Conservation (phyloP, 2,329 filamentous ascomycete genomes). For the Cladorrhinum sp. region DNA sequence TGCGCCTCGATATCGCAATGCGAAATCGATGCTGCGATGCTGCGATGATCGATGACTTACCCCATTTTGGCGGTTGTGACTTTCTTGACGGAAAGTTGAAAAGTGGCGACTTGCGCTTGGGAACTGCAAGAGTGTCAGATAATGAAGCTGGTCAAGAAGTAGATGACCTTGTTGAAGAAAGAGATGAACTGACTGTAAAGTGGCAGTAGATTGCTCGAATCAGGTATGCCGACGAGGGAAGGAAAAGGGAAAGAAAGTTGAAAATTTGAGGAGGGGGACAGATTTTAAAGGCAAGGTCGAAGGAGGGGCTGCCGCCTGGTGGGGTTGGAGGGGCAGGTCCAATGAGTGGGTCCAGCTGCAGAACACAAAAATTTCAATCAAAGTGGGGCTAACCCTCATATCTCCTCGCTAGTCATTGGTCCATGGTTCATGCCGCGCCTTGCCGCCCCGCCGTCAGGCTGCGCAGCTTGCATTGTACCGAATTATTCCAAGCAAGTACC, state of each 20-base stretch:
- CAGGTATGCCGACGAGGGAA: constrained; percentile 31
- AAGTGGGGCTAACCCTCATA: constrained; percentile 28
- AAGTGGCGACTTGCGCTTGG: constrained; percentile 25
- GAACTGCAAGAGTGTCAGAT: constrained; percentile 17
- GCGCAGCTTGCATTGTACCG: constrained; percentile 11
- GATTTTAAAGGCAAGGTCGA: constrained; percentile 26
- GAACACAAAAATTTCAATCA: constrained; percentile 26
- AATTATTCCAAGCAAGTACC: not conserved
- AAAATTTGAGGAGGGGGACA: constrained; percentile 27
- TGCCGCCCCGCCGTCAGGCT: constrained; percentile 21
- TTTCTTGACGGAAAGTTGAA: constrained; percentile 10
- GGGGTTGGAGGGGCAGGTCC: constrained; percentile 14
- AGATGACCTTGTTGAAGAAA: constrained; percentile 5
- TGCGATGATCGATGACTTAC: constrained; percentile 20
- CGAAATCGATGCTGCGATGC: not conserved
- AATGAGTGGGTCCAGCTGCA: constrained; percentile 8
- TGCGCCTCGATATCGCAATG: not conserved
- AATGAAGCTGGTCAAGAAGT: constrained; percentile 3
- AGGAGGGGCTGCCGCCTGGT: constrained; percentile 26
- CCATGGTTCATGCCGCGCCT: constrained; percentile 20
- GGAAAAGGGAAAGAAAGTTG: constrained; percentile 24
- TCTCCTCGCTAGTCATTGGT: constrained; percentile 9
- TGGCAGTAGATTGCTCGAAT: constrained; percentile 31
- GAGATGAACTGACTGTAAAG: constrained; percentile 23
- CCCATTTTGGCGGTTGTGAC: constrained; percentile 29